These are phyloP conservation scores for Bryoglossum gracile DNA, from an alignment of 495 filamentous ascomycete genomes.

Conservation along the genomic window DNA sequence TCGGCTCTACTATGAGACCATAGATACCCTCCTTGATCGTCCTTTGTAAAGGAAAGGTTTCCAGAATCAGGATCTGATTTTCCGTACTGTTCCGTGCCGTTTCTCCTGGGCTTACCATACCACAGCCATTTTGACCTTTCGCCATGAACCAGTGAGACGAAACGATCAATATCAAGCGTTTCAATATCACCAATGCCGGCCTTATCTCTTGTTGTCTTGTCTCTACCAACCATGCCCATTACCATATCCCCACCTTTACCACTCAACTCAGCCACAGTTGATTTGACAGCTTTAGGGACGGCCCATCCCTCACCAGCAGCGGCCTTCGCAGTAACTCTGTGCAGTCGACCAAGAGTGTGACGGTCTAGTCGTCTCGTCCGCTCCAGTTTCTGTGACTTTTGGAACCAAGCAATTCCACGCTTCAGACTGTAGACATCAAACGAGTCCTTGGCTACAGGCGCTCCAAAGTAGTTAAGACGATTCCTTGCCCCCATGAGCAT, in stretches of 20 bases:
- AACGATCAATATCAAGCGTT: conserved; percentile 79
- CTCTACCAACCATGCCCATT: conserved; percentile 85
- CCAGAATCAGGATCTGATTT: conserved; percentile 44
- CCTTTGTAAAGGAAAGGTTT: conserved; percentile 59
- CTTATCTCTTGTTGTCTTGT: no score
- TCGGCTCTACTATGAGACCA: conserved; percentile 52
- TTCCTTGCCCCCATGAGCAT: conserved; percentile 86
- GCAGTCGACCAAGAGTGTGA: conserved; percentile 72
- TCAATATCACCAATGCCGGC: conserved; percentile 87
- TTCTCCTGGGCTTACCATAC: conserved; percentile 70
- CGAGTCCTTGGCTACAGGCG: conserved; percentile 82
- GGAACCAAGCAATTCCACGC: conserved; percentile 77
- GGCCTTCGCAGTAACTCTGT: conserved; percentile 76
- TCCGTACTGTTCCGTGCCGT: conserved; percentile 43
- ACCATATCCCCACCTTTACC: conserved; percentile 95
- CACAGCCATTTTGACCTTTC: conserved; percentile 88
- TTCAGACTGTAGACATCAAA: conserved; percentile 81
- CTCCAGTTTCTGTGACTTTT: conserved; percentile 77
- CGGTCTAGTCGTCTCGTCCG: conserved; percentile 74
- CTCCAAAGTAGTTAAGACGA: conserved; percentile 68
- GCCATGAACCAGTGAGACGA: conserved; percentile 67
- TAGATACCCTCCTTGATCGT: conserved; percentile 54
- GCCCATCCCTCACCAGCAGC: conserved; percentile 68
- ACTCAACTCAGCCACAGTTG: conserved; percentile 85
- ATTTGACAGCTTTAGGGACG: conserved; percentile 85